These are phyloP conservation scores for Strigomonas culicis DNA, from an alignment of 208 protist genomes.

Conservation along the genomic window DNA sequence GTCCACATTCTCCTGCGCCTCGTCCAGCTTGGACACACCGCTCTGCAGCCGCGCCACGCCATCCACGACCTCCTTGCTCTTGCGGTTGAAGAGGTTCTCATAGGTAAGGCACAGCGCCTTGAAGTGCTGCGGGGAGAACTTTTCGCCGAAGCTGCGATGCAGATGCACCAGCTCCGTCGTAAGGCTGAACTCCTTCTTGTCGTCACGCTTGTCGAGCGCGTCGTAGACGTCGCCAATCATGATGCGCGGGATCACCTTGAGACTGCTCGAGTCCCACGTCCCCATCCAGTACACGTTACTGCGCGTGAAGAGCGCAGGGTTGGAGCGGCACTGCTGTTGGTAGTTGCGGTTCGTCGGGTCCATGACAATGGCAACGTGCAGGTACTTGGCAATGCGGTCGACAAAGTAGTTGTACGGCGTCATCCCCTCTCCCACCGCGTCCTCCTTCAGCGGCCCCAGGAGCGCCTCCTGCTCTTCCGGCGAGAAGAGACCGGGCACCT, in stretches of 20 bases:
- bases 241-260: constrained; percentile 88
- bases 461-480: constrained; percentile 96
- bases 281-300: constrained; percentile 97
- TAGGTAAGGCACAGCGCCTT: constrained; percentile 91
- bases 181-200: constrained; percentile 87
- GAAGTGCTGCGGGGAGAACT: constrained; percentile 91
- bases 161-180: constrained; percentile 87
- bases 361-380: constrained; percentile 95
- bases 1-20: constrained; percentile 94
- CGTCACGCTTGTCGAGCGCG: constrained; percentile 55
- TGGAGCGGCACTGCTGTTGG: constrained; percentile 88
- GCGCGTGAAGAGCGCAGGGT: constrained; percentile 96
- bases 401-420: constrained; percentile 90
- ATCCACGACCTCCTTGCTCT: constrained; percentile 73
- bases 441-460: constrained; percentile 90
- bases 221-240: constrained; percentile 84
- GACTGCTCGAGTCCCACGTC: constrained; percentile 85
- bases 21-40: constrained; percentile 95
- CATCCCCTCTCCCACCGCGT: constrained; percentile 80
- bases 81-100: constrained; percentile 71
- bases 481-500: constrained; percentile 96
- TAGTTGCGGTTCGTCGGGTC: constrained; percentile 94
- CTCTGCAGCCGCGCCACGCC: constrained; percentile 73
- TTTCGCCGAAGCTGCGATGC: constrained; percentile 64
- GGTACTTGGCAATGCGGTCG: constrained; percentile 83